phyloP scores from a whole-genome alignment of 2,329 filamentous ascomycete species.

The Penicillium hordei region DNA sequence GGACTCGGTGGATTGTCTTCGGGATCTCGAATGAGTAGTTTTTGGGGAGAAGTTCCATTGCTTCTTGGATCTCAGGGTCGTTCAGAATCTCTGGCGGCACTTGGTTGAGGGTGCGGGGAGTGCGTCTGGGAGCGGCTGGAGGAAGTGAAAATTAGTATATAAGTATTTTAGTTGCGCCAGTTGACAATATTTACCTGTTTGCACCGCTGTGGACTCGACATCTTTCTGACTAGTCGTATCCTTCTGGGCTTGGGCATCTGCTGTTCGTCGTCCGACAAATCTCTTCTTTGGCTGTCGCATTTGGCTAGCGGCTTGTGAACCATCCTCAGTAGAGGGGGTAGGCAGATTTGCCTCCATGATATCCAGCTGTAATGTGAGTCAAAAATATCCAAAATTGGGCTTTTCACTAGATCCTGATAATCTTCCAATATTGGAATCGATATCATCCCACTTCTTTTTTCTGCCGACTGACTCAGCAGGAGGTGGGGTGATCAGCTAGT shows the following conservation, averaged over 20 bases:
- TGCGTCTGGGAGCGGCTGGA: slow-evolving; percentile 68
- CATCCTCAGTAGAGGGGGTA: background rate
- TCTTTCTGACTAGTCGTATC: slow-evolving; percentile 60
- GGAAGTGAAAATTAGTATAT: slow-evolving; percentile 4
- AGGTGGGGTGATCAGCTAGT: slow-evolving; percentile 20
- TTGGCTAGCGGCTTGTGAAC: slow-evolving; percentile 15
- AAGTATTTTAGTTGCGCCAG: background rate
- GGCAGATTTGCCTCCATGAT: slow-evolving; percentile 1
- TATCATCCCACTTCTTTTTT: slow-evolving; percentile 22
- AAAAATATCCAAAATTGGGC: background rate
- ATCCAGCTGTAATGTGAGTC: background rate
- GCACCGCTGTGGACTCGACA: slow-evolving; percentile 58
- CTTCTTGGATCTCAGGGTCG: slow-evolving; percentile 80
- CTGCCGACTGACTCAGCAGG: slow-evolving; percentile 9
- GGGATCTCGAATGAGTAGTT: slow-evolving; percentile 99
- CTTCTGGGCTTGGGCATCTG: slow-evolving; percentile 56
- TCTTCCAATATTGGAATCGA: background rate
- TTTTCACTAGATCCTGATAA: background rate
- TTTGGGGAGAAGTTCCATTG: slow-evolving; percentile 80
- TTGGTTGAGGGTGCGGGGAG: slow-evolving; percentile 82
- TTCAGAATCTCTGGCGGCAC: slow-evolving; percentile 84
- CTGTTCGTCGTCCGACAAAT: slow-evolving; percentile 81
- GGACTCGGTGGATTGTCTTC: slow-evolving; percentile 95
- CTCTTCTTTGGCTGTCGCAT: slow-evolving; percentile 79
- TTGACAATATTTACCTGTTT: slow-evolving; percentile 35